A percentile compares a stretch with the other conserved stretches of the same genome.
Evolutionary conservation across 805 yeast species (phyloP).

Genomic region (Scheffersomyces stipitis): DNA sequence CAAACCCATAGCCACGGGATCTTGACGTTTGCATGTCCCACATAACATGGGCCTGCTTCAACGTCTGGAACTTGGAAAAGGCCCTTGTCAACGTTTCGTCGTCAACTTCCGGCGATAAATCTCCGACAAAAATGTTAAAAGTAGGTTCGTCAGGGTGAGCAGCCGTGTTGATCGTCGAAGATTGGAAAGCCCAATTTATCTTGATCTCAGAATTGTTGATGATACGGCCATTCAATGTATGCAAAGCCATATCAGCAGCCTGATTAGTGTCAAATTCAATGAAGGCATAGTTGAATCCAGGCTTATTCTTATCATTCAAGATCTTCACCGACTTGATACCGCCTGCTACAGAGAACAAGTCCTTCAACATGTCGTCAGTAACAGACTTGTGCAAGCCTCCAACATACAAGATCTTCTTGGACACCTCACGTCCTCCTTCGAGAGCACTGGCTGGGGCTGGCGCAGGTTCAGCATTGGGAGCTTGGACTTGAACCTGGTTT

Average conservation of each 20-base stretch:
- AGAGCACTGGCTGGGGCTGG: constrained; percentile 64
- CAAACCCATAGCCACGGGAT: constrained; percentile 90
- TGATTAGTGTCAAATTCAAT: constrained; percentile 64
- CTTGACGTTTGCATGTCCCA: constrained; percentile 96
- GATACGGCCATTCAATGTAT: constrained; percentile 56
- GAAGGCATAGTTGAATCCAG: constrained; percentile 79
- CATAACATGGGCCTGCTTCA: constrained; percentile 88
- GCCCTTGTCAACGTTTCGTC: constrained; percentile 66
- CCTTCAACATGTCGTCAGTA: constrained; percentile 60
- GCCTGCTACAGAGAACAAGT: constrained; percentile 62
- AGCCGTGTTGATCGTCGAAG: constrained; percentile 59
- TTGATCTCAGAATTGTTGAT: constrained; percentile 57
- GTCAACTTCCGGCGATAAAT: constrained; percentile 75
- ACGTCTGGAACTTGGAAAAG: constrained; percentile 57
- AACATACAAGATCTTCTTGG: constrained; percentile 71
- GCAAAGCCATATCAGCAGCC: constrained; percentile 63
- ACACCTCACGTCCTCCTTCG: constrained; percentile 80
- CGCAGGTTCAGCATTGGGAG: constrained; percentile 4
- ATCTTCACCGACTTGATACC: constrained; percentile 65
- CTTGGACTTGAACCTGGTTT: background rate
- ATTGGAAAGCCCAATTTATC: constrained; percentile 83
- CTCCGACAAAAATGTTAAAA: constrained; percentile 83
- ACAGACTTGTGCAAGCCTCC: constrained; percentile 69
- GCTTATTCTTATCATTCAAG: constrained; percentile 70
- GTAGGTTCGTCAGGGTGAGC: constrained; percentile 43